Base-by-base conservation (phyloP, 441 rosid species). In the Croton setiger region DNA sequence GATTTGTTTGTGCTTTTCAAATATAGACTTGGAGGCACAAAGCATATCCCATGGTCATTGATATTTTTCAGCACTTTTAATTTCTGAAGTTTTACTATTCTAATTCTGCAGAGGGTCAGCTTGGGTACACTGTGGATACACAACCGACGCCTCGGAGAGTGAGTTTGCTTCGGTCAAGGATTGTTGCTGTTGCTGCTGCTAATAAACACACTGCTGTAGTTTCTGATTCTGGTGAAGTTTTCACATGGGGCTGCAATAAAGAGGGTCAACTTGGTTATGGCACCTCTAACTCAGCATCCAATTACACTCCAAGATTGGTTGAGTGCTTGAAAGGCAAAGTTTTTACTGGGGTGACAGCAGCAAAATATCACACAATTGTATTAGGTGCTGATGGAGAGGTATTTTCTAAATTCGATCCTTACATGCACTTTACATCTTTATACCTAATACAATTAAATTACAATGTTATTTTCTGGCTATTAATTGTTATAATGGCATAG, bases 191-290 rank as follows among this genome's bases (percentile, higher is more conserved):
- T 78, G 92, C 98, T 64, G 99, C 98, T 9, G 97, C 98, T 73
- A 95, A 95, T 78, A 95, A 95, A 69, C 99, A 95, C 77, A 89
- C 95, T 14, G 97, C 96, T 60, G 99, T 85, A 78, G 92, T 92
- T 78, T 92, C 97, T 2, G 97, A 88, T 64, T 86, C 88, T 63
- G 96, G 98, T 67, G 98, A 95, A 83, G 95, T 92, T 68, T 91
- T 88, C 83, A 95, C 99, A 37, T 95, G 98, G 99, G 99, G 99
- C 64, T 91, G 92, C 87, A 95, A 95, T 70, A 81, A 84, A 81
- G 98, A 90, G 82, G 99, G 99, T 71, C 99, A 95, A 73, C 98
- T 95, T 36, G 99, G 99, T 78, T 95, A 95, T 83, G 99, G 99
- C 57, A 95, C 99, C 61, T 92, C 98, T 44, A 90, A 95, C 81